Conservation (phyloP, 352 stramenopile genomes). For the Phytophthora cactorum region DNA sequence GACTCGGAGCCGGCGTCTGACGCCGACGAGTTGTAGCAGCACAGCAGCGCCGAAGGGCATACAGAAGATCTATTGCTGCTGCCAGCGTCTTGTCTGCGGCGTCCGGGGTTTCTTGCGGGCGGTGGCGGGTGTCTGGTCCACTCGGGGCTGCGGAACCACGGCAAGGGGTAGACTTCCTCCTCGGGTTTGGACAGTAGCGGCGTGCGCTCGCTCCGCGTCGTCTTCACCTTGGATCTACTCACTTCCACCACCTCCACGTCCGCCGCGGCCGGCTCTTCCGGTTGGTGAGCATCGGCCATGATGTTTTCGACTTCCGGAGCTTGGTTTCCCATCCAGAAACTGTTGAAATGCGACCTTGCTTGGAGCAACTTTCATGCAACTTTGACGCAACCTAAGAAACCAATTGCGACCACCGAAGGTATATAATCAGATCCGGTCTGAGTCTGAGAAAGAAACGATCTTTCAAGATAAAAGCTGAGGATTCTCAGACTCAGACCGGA, state of each 20-base stretch:
- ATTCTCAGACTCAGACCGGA: too few species aligned
- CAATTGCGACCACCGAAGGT: too few species aligned
- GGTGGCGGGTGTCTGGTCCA: conserved; percentile 42
- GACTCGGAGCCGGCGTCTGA: conserved; percentile 41
- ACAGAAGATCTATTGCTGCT: not conserved
- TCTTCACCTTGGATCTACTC: conserved; percentile 28
- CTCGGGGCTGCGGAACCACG: conserved; percentile 82
- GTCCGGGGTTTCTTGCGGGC: conserved; percentile 8
- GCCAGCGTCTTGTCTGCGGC: not conserved
- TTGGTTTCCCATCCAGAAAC: too few species aligned
- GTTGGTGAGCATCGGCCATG: conserved; percentile 20
- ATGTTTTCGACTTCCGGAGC: too few species aligned
- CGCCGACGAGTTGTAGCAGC: conserved; percentile 29
- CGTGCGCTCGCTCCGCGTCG: conserved; percentile 43
- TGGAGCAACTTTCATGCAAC: too few species aligned
- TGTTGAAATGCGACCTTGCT: too few species aligned
- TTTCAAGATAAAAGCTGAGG: too few species aligned
- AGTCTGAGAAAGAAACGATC: too few species aligned
- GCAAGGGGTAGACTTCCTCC: conserved; percentile 76
- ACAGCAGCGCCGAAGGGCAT: conserved; percentile 14
- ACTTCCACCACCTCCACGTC: conserved; percentile 21
- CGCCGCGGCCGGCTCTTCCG: conserved; percentile 3
- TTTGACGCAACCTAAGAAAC: too few species aligned
- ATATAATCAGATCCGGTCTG: too few species aligned
- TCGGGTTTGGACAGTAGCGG: conserved; percentile 54